Conservation (phyloP, 768 basidiomycete species). For the Hygrocybe punicea region DNA sequence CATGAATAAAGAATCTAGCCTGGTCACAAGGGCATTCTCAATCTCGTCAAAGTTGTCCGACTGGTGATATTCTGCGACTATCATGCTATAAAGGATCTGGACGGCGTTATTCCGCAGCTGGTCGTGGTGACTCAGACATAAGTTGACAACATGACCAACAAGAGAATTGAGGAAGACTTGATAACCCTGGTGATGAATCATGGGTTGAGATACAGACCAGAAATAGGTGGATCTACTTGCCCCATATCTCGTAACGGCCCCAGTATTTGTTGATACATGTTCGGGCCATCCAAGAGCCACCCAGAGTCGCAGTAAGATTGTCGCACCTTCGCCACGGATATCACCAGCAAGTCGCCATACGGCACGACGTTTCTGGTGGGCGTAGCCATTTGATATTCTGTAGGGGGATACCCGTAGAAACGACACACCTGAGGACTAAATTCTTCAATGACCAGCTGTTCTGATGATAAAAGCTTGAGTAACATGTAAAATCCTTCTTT, state of each 20-base stretch:
- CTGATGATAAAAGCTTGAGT: conserved; percentile 80
- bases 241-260: conserved; percentile 60
- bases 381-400: neutral
- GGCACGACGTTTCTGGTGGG: conserved; percentile 79
- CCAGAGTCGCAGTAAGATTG: conserved; percentile 78
- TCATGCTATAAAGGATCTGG: conserved; percentile 92
- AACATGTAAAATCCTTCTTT: conserved; percentile 76
- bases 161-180: conserved; percentile 79
- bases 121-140: conserved; percentile 95
- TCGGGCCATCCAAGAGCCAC: conserved; percentile 79
- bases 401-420: conserved; percentile 4
- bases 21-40: conserved; percentile 88
- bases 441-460: conserved; percentile 91
- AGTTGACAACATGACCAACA: conserved; percentile 84
- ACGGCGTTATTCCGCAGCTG: conserved; percentile 86
- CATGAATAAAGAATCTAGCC: conserved; percentile 89
- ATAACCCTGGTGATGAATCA: conserved; percentile 56
- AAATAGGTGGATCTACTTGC: conserved; percentile 41
- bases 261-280: conserved; percentile 48
- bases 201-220: conserved; percentile 8
- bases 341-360: conserved; percentile 97
- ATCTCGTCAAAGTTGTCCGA: conserved; percentile 83
- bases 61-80: conserved; percentile 85
- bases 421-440: conserved; percentile 80
- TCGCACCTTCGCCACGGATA: conserved; percentile 86